These are phyloP conservation scores for Musa balbisiana DNA, from an alignment of 202 grass and related monocot genomes.

Conservation along the genomic window DNA sequence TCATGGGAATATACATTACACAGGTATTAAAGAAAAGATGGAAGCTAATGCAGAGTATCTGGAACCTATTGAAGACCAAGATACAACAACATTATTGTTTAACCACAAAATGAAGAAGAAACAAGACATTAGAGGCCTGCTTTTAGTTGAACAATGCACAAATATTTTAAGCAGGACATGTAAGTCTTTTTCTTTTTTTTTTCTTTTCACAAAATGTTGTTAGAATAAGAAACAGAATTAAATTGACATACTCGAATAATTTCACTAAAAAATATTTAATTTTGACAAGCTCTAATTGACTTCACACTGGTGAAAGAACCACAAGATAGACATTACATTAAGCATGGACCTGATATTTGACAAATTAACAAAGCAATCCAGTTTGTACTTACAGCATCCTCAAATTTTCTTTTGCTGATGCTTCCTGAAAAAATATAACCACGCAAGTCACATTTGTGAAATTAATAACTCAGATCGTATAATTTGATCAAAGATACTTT, in stretches of 20 bases:
- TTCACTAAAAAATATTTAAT: too few species aligned
- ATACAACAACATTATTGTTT: neutral
- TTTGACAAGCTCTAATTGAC: neutral
- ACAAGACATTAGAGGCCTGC: neutral
- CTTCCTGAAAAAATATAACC: slow-evolving; percentile 34
- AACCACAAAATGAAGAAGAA: neutral
- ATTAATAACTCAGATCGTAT: neutral
- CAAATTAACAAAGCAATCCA: neutral
- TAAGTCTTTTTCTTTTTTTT: too few species aligned
- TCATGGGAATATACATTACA: neutral
- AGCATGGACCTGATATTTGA: neutral
- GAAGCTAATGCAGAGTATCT: neutral
- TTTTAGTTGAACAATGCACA: neutral
- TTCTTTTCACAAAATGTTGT: too few species aligned
- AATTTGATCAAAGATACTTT: too few species aligned
- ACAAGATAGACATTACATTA: neutral
- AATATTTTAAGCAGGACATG: too few species aligned
- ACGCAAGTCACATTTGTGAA: neutral
- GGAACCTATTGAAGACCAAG: neutral
- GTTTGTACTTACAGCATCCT: slow-evolving; percentile 49
- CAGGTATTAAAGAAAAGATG: neutral
- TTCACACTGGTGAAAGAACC: neutral
- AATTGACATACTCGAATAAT: too few species aligned
- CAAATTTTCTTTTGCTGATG: slow-evolving; percentile 49
- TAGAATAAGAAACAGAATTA: too few species aligned